These are phyloP conservation scores for Triglochin maritima DNA, from an alignment of 106 monocot species.

Conservation along the genomic window DNA sequence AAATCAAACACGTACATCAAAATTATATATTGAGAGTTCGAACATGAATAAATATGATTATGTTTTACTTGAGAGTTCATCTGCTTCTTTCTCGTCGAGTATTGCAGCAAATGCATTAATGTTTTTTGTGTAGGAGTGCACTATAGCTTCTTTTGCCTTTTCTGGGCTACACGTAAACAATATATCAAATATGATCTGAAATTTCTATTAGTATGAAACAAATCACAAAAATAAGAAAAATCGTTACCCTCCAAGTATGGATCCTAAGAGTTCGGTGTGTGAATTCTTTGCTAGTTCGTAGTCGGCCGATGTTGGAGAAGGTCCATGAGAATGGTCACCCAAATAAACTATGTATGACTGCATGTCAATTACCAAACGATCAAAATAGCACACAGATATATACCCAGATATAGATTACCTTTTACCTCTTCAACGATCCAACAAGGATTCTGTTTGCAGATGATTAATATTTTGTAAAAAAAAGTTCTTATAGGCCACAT, in stretches of 20 bases:
- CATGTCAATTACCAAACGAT: neutral
- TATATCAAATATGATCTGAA: no score
- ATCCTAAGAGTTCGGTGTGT: conserved; percentile 33
- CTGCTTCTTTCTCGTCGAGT: conserved; percentile 9
- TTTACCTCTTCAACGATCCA: no score
- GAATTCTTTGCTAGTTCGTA: conserved; percentile 9
- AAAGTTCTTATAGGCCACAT: no score
- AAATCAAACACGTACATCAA: neutral
- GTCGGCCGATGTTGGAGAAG: neutral
- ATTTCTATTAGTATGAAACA: neutral
- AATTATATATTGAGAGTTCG: neutral
- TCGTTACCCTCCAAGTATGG: conserved; percentile 33
- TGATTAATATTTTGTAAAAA: no score
- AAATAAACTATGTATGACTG: conserved; percentile 64
- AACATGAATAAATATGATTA: neutral
- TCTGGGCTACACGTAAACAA: neutral
- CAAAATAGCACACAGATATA: no score
- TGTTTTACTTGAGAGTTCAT: neutral
- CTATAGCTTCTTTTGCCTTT: conserved; percentile 7
- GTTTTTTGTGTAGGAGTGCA: conserved; percentile 12
- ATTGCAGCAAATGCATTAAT: conserved; percentile 13
- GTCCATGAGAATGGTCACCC: conserved; percentile 42
- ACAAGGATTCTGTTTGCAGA: no score
- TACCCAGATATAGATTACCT: no score
- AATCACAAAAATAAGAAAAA: neutral